These are phyloP conservation scores for Aspergillus olivimuriae DNA, from an alignment of 495 filamentous ascomycete genomes.

Conservation along the genomic window DNA sequence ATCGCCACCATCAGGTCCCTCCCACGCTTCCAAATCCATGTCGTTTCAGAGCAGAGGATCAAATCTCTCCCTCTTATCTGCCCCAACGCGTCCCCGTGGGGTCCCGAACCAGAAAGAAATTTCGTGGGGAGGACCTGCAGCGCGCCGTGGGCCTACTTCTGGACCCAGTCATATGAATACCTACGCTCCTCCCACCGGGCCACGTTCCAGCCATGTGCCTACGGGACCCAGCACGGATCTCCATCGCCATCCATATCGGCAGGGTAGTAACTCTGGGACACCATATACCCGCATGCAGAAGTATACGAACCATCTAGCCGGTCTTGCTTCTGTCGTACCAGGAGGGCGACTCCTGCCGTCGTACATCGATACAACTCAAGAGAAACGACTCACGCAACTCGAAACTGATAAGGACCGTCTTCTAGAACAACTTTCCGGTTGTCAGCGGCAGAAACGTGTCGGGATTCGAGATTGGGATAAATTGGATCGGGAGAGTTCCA, in stretches of 20 bases:
- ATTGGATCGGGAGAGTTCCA: constrained; percentile 51
- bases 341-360: constrained; percentile 43
- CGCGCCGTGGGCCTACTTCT: too few relatives aligned
- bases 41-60: constrained; percentile 42
- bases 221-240: constrained; percentile 18
- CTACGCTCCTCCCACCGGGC: constrained; percentile 35
- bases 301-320: constrained; percentile 45
- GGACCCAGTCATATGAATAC: constrained; percentile 22
- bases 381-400: constrained; percentile 45
- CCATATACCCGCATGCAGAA: constrained; percentile 47
- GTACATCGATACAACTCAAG: constrained; percentile 30
- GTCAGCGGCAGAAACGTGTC: constrained; percentile 45
- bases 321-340: constrained; percentile 42
- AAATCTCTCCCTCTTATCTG: constrained; percentile 47
- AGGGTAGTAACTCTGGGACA: constrained; percentile 41
- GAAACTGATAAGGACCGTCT: constrained; percentile 51
- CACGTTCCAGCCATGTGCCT: constrained; percentile 33
- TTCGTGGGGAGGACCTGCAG: constrained; percentile 28
- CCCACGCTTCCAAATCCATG: constrained; percentile 38
- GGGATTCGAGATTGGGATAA: constrained; percentile 54
- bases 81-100: constrained; percentile 55
- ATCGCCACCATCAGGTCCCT: constrained; percentile 42
- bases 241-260: constrained; percentile 38
- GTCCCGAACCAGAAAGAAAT: constrained; percentile 33
- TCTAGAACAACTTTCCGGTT: constrained; percentile 48